phyloP scores from a whole-genome alignment of 2,329 filamentous ascomycete genomes.

The Teratosphaeria gauchensis region DNA sequence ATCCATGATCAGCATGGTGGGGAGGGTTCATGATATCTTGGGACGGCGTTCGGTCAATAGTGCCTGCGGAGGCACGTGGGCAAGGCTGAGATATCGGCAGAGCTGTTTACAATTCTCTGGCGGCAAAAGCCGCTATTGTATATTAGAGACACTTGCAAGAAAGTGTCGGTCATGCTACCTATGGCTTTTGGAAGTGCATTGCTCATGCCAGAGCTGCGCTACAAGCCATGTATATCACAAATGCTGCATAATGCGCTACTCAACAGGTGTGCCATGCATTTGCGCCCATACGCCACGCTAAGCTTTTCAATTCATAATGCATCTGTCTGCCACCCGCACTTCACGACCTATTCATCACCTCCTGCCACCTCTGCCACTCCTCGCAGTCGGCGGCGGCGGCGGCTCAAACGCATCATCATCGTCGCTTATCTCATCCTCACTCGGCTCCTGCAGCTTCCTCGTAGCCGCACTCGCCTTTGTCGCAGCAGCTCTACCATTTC shows the following conservation, averaged over 20 bases:
- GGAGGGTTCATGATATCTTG: not conserved
- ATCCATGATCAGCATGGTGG: not conserved
- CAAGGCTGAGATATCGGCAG: not conserved
- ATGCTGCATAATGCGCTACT: not conserved
- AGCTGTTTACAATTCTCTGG: not conserved
- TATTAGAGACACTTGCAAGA: not conserved
- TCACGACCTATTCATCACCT: not conserved
- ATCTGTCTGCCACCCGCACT: not conserved
- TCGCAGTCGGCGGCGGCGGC: constrained; percentile 15
- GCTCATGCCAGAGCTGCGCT: not conserved
- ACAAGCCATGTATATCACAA: not conserved
- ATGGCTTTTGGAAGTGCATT: not conserved
- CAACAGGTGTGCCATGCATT: not conserved
- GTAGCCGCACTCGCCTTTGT: constrained; percentile 8
- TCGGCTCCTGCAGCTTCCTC: constrained; percentile 30
- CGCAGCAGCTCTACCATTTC: constrained; percentile 6
- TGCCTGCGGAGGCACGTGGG: not conserved
- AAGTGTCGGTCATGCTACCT: not conserved
- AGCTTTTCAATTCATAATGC: not conserved
- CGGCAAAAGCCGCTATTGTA: not conserved
- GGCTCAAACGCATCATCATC: constrained; percentile 30
- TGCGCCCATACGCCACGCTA: not conserved
- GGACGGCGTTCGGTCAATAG: not conserved
- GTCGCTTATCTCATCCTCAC: constrained; percentile 31
- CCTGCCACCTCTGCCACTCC: not conserved